Evolutionary conservation across 148 eudicot genomes (phyloP).

Genomic region (Selenicereus undatus): DNA sequence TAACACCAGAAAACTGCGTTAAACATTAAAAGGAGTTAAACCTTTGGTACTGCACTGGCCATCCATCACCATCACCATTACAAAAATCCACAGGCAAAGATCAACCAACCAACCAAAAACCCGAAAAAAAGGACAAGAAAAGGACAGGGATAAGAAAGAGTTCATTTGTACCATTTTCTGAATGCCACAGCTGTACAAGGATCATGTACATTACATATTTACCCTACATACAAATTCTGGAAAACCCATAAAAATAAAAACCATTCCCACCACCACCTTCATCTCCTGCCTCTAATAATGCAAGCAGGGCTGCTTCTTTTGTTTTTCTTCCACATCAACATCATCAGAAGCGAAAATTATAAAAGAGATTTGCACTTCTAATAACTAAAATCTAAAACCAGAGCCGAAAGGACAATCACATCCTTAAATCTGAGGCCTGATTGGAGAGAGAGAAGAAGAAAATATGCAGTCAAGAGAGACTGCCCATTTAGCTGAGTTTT

Average conservation of each 20-base stretch:
- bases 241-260: slow-evolving; percentile 16
- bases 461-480: slow-evolving; percentile 2
- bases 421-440: slow-evolving; percentile 6
- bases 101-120: not conserved
- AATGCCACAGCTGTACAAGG: slow-evolving; percentile 48
- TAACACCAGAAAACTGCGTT: not conserved
- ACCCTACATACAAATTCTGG: slow-evolving; percentile 35
- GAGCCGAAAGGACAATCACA: not conserved
- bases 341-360: slow-evolving; percentile 21
- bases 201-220: slow-evolving; percentile 55
- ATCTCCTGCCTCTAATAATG: slow-evolving; percentile 26
- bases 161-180: not conserved
- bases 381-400: slow-evolving; percentile 24
- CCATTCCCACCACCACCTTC: slow-evolving; percentile 28
- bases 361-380: slow-evolving; percentile 29
- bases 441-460: not conserved
- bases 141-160: not conserved
- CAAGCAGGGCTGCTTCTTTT: slow-evolving; percentile 20
- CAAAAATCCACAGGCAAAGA: not conserved
- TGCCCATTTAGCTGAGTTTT: not conserved
- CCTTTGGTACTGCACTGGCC: too few species aligned
- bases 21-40: too few species aligned
- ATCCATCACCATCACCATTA: too few species aligned
- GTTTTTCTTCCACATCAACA: slow-evolving; percentile 19
- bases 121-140: not conserved